Conservation (phyloP, 768 basidiomycete genomes). For the Rhizopogon vulgaris region DNA sequence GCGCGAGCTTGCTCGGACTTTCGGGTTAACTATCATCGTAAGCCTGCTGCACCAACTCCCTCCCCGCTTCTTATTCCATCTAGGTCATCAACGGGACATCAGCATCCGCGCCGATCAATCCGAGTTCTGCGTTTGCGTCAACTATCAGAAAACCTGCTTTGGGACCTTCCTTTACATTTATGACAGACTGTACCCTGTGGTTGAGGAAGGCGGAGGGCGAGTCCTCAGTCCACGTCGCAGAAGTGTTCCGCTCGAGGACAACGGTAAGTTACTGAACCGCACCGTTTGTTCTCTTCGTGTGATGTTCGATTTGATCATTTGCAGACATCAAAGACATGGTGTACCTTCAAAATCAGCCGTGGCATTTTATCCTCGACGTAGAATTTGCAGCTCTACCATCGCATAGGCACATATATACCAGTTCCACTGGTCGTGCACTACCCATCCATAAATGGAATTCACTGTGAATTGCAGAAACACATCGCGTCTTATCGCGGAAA, state of each 20-base stretch:
- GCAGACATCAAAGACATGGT: slow-evolving; percentile 35
- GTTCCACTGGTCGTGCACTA: too few relatives aligned
- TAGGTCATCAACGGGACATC: slow-evolving; percentile 63
- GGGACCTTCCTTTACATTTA: slow-evolving; percentile 67
- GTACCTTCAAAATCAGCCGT: slow-evolving; percentile 32
- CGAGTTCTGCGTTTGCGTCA: slow-evolving; percentile 27
- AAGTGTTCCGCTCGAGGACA: slow-evolving; percentile 38
- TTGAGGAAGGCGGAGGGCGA: slow-evolving; percentile 31
- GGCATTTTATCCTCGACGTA: slow-evolving; percentile 20
- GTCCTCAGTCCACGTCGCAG: slow-evolving; percentile 26
- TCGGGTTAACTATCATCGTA: slow-evolving; percentile 49
- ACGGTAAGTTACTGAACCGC: slow-evolving; percentile 29
- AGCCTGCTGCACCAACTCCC: slow-evolving; percentile 14
- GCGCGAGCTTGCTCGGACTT: slow-evolving; percentile 39
- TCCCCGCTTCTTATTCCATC: background rate
- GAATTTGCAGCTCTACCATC: background rate
- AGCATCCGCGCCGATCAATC: slow-evolving; percentile 23
- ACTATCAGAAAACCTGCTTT: slow-evolving; percentile 59
- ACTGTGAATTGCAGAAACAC: background rate
- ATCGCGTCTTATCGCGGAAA: background rate
- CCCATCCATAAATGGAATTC: background rate
- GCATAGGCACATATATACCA: background rate
- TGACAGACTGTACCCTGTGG: slow-evolving; percentile 75
- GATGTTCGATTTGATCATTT: slow-evolving; percentile 1
- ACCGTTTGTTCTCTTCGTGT: background rate